Evolutionary conservation across 768 basidiomycete species (phyloP).

Genomic region (Scleroderma bovista): DNA sequence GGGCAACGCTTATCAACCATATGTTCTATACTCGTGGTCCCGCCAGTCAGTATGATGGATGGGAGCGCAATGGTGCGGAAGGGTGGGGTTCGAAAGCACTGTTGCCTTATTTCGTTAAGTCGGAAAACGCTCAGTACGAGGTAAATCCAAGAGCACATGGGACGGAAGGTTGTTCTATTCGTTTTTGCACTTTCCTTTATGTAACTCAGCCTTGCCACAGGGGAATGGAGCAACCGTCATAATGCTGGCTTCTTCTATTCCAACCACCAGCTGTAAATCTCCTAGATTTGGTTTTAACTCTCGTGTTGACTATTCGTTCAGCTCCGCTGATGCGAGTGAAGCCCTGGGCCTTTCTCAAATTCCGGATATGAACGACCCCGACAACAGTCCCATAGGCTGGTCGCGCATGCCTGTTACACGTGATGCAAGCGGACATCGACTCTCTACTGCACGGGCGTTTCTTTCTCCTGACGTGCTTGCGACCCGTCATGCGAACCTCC

Average conservation of each 20-base stretch:
- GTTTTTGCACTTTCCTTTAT: neutral
- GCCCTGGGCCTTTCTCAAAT: neutral
- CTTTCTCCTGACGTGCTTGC: conserved; percentile 3
- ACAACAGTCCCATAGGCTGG: neutral
- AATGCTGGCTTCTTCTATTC: neutral
- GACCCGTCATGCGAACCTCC: conserved; percentile 4
- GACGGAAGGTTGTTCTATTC: neutral
- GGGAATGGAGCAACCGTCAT: conserved; percentile 3
- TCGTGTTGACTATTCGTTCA: neutral
- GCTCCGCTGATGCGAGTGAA: neutral
- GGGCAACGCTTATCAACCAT: conserved; percentile 41
- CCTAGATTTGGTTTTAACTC: neutral
- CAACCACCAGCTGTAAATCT: neutral
- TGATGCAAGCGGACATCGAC: conserved; percentile 3
- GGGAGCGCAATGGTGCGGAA: conserved; percentile 22
- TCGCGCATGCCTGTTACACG: neutral
- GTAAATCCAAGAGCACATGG: conserved; percentile 7
- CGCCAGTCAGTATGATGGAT: conserved; percentile 27
- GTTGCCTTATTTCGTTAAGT: conserved; percentile 29
- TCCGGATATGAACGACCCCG: conserved; percentile 1
- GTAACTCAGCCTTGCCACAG: neutral
- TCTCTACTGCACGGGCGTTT: conserved; percentile 11
- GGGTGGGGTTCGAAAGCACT: conserved; percentile 33
- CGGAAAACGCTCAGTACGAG: conserved; percentile 16
- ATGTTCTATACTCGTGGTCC: conserved; percentile 28